Evolutionary conservation across 257 asterid genomes (phyloP), one percentile per base, ranked within the genome.

Genomic region (Rauvolfia tetraphylla): DNA sequence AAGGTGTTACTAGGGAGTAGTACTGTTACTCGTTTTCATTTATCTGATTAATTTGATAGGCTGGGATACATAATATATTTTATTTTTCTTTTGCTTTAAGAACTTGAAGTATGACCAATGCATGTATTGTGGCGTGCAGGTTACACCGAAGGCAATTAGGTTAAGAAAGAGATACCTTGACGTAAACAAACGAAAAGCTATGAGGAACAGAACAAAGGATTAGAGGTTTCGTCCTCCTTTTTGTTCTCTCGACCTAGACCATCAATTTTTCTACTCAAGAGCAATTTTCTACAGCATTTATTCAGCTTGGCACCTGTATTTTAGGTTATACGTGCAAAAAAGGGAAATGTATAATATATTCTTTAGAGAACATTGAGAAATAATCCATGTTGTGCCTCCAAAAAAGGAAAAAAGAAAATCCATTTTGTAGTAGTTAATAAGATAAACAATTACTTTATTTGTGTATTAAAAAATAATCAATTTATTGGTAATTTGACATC

Each of bases 141-240:
- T 95, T 78, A 95, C 98, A 0, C 99, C 99, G 33, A 93, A 77
- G 81, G 96, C 96, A 36, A 86, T 95, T 71, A 88, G 99, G 65
- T 87, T 95, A 75, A 89, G 99, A 74, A 95, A 95, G 91, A 89
- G 87, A 84, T 90, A 87, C 84, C 89, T 95, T 68, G 99, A 95
- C 39, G 98, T 87, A 65, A 90, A 83, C 79, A 95, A 93, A 89
- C 84, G 98, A 72, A 95, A 95, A 84, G 14, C 90, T 73, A 93
- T 88, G 96, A 91, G 96, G 68, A 91, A 90, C 80, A 89, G 78
- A 85, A 90, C 92, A 2, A 95, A 93, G 89, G 91, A 92, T 4
- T 88, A 88, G 87, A 79, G 81, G 11, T 63, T 51, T 51, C 58
- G 8, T 46, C 25, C 41, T 25, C 8, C 58, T 1, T 10, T 27